Evolutionary conservation across 2,329 filamentous ascomycete species (phyloP).

Genomic region (Pseudogymnoascus sp.): DNA sequence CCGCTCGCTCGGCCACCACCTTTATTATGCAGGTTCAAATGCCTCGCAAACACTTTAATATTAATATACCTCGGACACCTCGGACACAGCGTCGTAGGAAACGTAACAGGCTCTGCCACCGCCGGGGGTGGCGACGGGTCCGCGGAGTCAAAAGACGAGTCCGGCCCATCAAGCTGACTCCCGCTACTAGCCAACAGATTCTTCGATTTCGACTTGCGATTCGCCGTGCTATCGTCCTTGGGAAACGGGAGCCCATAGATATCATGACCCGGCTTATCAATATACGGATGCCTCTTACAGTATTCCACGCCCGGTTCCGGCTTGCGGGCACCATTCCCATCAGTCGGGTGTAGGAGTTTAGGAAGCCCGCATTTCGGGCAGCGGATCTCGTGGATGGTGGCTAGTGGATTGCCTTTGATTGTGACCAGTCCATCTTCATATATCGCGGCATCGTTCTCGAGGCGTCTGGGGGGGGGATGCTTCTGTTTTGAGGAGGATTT

Average conservation of each 20-base stretch:
- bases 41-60: neutral
- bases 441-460: constrained; percentile 57
- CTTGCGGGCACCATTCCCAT: constrained; percentile 56
- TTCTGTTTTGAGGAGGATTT: neutral
- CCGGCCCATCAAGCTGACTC: neutral
- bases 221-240: constrained; percentile 36
- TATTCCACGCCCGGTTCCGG: constrained; percentile 62
- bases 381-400: constrained; percentile 56
- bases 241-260: constrained; percentile 79
- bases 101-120: neutral
- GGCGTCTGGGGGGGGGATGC: neutral
- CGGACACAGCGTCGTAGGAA: neutral
- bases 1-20: neutral
- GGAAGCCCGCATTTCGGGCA: constrained; percentile 69
- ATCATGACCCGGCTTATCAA: constrained; percentile 66
- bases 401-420: constrained; percentile 63
- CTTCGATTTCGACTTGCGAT: neutral
- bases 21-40: neutral
- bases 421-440: constrained; percentile 62
- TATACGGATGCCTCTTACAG: constrained; percentile 72
- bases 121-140: neutral
- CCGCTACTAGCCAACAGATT: neutral
- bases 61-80: neutral
- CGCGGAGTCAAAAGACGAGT: neutral
- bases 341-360: constrained; percentile 62